phyloP scores from a whole-genome alignment of 805 yeast genomes.

The Saccharomyces eubayanus region DNA sequence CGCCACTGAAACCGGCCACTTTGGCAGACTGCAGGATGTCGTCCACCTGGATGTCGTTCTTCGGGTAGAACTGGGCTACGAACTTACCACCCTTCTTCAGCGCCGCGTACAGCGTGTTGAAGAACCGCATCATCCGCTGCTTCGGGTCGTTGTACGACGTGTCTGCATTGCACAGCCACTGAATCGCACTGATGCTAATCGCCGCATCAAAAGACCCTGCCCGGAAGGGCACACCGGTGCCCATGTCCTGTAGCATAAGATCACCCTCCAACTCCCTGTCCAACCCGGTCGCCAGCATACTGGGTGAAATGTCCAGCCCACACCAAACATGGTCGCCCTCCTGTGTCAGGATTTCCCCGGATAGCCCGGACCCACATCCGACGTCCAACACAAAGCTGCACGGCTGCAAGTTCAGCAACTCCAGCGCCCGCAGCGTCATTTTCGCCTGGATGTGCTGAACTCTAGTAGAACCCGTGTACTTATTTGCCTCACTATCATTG shows the following conservation, averaged over 20 bases:
- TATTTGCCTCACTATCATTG: conserved; percentile 79
- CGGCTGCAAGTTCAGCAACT: conserved; percentile 64
- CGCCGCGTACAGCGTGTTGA: conserved; percentile 79
- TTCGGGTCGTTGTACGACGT: conserved; percentile 74
- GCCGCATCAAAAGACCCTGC: conserved; percentile 97
- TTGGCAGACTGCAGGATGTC: conserved; percentile 77
- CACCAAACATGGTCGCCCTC: conserved; percentile 85
- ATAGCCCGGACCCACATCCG: conserved; percentile 95
- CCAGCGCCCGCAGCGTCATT: conserved; percentile 92
- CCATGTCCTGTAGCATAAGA: conserved; percentile 84
- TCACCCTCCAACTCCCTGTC: conserved; percentile 94
- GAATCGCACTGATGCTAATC: conserved; percentile 87
- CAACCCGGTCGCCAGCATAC: conserved; percentile 90
- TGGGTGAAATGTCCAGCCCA: conserved; percentile 93
- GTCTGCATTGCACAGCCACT: conserved; percentile 97
- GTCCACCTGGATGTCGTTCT: conserved; percentile 76
- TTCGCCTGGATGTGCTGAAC: conserved; percentile 97
- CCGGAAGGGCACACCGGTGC: conserved; percentile 87
- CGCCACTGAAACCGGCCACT: conserved; percentile 93
- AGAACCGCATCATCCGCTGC: conserved; percentile 68
- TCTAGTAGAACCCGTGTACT: conserved; percentile 89
- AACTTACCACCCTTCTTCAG: conserved; percentile 93
- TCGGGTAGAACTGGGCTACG: conserved; percentile 94
- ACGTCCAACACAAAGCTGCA: conserved; percentile 72
- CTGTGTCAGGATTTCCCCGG: conserved; percentile 88